Conservation (phyloP, 768 basidiomycete genomes). For the Agrocybe pediades region DNA sequence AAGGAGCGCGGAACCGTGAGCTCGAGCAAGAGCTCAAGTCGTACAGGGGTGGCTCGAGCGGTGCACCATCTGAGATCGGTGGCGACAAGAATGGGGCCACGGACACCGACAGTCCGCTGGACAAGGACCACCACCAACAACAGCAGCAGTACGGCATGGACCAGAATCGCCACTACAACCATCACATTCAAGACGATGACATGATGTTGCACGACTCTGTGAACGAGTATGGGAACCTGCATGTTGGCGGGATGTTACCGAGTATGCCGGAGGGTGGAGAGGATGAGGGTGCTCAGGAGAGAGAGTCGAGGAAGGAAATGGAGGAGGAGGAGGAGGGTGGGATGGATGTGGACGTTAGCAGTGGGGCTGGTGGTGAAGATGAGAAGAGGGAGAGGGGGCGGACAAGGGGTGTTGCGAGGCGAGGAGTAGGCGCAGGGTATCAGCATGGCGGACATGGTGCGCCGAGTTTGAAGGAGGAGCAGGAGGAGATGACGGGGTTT, state of each 20-base stretch:
- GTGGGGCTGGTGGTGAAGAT: background rate
- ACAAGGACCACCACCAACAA: background rate
- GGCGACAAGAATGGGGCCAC: background rate
- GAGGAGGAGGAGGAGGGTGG: slow-evolving; percentile 14
- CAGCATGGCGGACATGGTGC: background rate
- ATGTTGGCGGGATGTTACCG: slow-evolving; percentile 24
- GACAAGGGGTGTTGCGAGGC: slow-evolving; percentile 19
- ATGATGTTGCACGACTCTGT: background rate
- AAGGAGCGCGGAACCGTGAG: slow-evolving; percentile 77
- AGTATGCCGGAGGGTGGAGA: slow-evolving; percentile 30
- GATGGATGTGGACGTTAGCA: slow-evolving; percentile 17
- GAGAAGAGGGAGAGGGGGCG: slow-evolving; percentile 20
- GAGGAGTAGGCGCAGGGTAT: too few species aligned
- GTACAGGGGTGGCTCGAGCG: slow-evolving; percentile 32
- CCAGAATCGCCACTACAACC: background rate
- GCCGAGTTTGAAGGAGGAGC: slow-evolving; percentile 17
- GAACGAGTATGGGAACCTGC: background rate
- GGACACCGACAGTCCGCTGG: background rate
- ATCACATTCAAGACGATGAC: background rate
- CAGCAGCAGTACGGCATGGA: background rate
- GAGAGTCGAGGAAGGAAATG: slow-evolving; percentile 19
- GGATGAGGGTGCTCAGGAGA: slow-evolving; percentile 18
- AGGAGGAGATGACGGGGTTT: slow-evolving; percentile 13
- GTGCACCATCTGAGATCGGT: slow-evolving; percentile 5
- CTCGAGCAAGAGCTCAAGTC: slow-evolving; percentile 70